These are phyloP conservation scores for Crucibulum laeve DNA, from an alignment of 768 basidiomycete species.

Conservation along the genomic window DNA sequence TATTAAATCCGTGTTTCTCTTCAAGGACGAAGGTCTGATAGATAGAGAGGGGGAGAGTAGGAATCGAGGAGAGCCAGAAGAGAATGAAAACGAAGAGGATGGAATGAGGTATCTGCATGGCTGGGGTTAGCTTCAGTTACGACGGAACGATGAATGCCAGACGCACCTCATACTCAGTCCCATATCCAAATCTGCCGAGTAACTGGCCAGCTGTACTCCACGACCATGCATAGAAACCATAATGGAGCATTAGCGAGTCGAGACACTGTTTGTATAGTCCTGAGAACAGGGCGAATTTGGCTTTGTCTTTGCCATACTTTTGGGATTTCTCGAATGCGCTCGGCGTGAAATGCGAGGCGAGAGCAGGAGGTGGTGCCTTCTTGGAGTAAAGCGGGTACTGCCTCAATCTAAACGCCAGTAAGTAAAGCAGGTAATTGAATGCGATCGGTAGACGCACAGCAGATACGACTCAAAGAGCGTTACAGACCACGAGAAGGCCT, in stretches of 20 bases:
- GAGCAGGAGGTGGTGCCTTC: conserved; percentile 61
- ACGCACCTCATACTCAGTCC: conserved; percentile 68
- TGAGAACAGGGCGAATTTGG: conserved; percentile 72
- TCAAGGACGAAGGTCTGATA: conserved; percentile 94
- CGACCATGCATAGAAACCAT: conserved; percentile 77
- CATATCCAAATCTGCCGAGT: conserved; percentile 55
- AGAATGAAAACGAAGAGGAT: conserved; percentile 71
- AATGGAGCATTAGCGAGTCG: conserved; percentile 68
- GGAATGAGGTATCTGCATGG: conserved; percentile 73
- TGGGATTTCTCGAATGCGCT: conserved; percentile 88
- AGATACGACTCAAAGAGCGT: conserved; percentile 87
- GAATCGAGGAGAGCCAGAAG: conserved; percentile 59
- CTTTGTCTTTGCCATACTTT: conserved; percentile 87
- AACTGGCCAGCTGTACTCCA: conserved; percentile 64
- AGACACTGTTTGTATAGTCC: conserved; percentile 70
- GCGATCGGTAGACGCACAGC: conserved; percentile 47
- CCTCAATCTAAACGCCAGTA: conserved; percentile 44
- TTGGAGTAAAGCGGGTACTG: conserved; percentile 87
- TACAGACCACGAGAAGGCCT: conserved; percentile 70
- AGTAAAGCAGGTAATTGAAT: not conserved
- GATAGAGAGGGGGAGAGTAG: conserved; percentile 69
- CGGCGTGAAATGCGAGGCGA: conserved; percentile 62
- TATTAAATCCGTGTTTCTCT: conserved; percentile 96
- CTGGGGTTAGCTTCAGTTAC: not conserved
- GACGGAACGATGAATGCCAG: not conserved